phyloP scores from a whole-genome alignment of 1,139 yeast species.

The Yamadazyma atmosphaerica region DNA sequence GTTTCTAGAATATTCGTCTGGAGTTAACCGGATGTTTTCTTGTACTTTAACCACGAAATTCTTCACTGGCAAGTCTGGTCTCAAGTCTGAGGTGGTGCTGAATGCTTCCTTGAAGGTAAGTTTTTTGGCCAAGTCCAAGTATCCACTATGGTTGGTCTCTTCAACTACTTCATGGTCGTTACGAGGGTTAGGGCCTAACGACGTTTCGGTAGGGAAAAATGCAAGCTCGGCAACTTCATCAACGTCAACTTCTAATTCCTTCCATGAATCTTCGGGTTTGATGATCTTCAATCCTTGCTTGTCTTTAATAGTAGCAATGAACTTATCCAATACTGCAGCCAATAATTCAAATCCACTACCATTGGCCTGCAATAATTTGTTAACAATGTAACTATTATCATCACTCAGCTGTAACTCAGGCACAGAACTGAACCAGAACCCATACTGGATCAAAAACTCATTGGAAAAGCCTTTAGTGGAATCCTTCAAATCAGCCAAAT shows the following conservation, averaged over 20 bases:
- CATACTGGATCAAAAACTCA: conserved; percentile 74
- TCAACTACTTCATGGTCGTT: conserved; percentile 33
- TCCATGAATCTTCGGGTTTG: conserved; percentile 47
- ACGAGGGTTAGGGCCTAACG: conserved; percentile 62
- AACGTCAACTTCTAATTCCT: conserved; percentile 22
- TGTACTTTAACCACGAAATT: conserved; percentile 88
- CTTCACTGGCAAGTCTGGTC: conserved; percentile 89
- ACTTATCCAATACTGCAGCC: conserved; percentile 77
- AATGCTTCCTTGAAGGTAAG: conserved; percentile 83
- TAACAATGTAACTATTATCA: conserved; percentile 61
- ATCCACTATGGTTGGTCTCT: conserved; percentile 37
- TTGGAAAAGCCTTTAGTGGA: conserved; percentile 78
- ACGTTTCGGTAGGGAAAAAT: conserved; percentile 56
- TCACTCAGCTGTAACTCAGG: conserved; percentile 43
- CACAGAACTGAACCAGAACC: conserved; percentile 72
- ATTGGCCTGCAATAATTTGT: conserved; percentile 46
- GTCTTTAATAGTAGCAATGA: conserved; percentile 54
- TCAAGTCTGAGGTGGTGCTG: conserved; percentile 52
- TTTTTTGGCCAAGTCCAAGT: conserved; percentile 64
- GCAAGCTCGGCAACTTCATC: conserved; percentile 40
- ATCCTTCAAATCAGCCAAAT: conserved; percentile 43
- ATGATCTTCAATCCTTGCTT: conserved; percentile 48
- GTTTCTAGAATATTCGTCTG: conserved; percentile 84
- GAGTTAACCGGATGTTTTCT: conserved; percentile 93
- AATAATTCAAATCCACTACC: conserved; percentile 50